These are phyloP conservation scores for Panaeolus papilionaceus DNA, from an alignment of 768 basidiomycete genomes.

Conservation along the genomic window DNA sequence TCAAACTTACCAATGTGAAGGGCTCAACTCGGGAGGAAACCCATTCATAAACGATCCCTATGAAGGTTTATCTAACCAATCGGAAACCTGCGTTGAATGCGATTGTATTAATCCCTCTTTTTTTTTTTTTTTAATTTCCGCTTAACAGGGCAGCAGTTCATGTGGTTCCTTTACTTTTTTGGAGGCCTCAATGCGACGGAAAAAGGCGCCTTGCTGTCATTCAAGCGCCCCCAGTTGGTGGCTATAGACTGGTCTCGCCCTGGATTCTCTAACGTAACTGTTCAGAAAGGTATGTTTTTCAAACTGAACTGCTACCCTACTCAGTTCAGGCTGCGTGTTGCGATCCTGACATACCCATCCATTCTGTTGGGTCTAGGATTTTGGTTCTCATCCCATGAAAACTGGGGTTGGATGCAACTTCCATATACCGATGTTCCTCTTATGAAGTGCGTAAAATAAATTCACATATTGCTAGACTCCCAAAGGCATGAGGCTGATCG, in stretches of 20 bases:
- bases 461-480: neutral
- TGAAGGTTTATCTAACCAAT: constrained; percentile 24
- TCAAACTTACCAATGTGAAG: constrained; percentile 32
- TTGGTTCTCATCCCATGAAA: constrained; percentile 34
- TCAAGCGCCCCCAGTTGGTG: constrained; percentile 30
- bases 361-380: constrained; percentile 21
- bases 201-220: constrained; percentile 24
- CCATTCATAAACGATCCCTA: constrained; percentile 31
- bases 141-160: constrained; percentile 26
- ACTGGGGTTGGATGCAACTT: constrained; percentile 33
- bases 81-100: neutral
- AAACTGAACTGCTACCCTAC: neutral
- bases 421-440: constrained; percentile 31
- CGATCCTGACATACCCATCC: neutral
- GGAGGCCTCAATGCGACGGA: constrained; percentile 24
- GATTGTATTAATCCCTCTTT: neutral
- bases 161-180: constrained; percentile 31
- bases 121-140: constrained; percentile 8
- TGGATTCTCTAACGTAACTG: constrained; percentile 25
- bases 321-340: neutral
- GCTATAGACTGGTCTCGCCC: constrained; percentile 26
- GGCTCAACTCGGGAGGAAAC: constrained; percentile 21
- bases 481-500: neutral
- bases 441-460: constrained; percentile 21
- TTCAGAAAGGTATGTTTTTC: constrained; percentile 27